Conservation (phyloP, 176 grass and related monocot genomes). For the Pontederia paniculata region DNA sequence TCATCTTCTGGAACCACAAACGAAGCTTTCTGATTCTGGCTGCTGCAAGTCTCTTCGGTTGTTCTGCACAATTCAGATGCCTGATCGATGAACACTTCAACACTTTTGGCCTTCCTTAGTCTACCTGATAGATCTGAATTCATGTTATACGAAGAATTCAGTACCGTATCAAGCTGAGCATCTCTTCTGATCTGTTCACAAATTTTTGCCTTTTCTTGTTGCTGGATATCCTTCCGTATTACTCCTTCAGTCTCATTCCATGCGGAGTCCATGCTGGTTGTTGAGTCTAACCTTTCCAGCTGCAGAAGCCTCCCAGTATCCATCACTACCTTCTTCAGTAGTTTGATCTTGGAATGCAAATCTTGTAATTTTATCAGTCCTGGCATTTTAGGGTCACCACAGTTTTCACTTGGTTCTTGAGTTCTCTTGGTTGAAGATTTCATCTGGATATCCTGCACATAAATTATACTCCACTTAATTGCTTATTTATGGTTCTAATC, state of each 20-base stretch:
- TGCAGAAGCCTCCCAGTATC: conserved; percentile 62
- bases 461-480: neutral
- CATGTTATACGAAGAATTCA: conserved; percentile 32
- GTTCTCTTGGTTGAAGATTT: conserved; percentile 40
- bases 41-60: conserved; percentile 20
- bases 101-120: conserved; percentile 2
- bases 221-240: conserved; percentile 43
- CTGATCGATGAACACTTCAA: conserved; percentile 20
- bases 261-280: conserved; percentile 42
- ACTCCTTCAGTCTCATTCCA: conserved; percentile 69
- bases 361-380: conserved; percentile 59
- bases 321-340: conserved; percentile 58
- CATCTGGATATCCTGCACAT: conserved; percentile 46
- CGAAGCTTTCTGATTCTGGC: conserved; percentile 10
- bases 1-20: conserved; percentile 14
- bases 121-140: conserved; percentile 5
- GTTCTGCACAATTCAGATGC: neutral
- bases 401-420: conserved; percentile 30
- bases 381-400: conserved; percentile 28
- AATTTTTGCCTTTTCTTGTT: conserved; percentile 40
- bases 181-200: conserved; percentile 69
- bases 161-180: conserved; percentile 84
- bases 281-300: conserved; percentile 73
- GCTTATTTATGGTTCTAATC: neutral
- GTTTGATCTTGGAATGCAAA: conserved; percentile 64